These are phyloP conservation scores for Saturnispora silvae DNA, from an alignment of 805 yeast species.

Conservation along the genomic window DNA sequence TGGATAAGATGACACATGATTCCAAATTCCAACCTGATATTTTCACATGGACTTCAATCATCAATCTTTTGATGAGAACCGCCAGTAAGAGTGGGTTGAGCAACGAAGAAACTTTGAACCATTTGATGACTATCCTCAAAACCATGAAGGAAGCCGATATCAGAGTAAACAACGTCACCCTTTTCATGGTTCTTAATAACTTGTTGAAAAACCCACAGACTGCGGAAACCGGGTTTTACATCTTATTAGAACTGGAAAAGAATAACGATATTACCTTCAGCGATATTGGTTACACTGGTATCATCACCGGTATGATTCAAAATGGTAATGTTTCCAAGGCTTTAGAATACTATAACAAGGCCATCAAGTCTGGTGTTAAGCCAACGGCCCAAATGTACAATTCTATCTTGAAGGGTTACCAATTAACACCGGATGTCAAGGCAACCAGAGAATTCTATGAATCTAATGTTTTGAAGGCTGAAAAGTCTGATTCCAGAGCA, in stretches of 20 bases:
- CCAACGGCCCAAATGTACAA: constrained; percentile 33
- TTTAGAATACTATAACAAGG: constrained; percentile 29
- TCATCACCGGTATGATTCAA: constrained; percentile 38
- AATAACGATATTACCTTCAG: constrained; percentile 24
- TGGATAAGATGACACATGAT: constrained; percentile 33
- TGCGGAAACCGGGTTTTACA: constrained; percentile 38
- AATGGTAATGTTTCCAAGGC: constrained; percentile 34
- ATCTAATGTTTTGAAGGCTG: constrained; percentile 20
- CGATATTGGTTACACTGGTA: constrained; percentile 32
- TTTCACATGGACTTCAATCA: constrained; percentile 50
- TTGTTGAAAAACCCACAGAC: constrained; percentile 38
- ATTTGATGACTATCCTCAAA: constrained; percentile 19
- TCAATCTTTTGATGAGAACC: constrained; percentile 44
- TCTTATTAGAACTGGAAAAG: constrained; percentile 34
- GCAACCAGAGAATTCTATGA: constrained; percentile 33
- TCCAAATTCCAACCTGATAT: constrained; percentile 41
- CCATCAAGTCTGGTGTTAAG: constrained; percentile 25
- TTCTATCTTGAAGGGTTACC: constrained; percentile 39
- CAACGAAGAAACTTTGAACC: constrained; percentile 26
- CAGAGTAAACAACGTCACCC: constrained; percentile 33
- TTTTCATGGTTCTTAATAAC: constrained; percentile 43
- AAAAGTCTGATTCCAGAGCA: constrained; percentile 12
- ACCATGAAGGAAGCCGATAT: constrained; percentile 32
- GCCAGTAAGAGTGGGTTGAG: constrained; percentile 32
- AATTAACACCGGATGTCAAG: constrained; percentile 23